phyloP scores from a whole-genome alignment of 805 yeast species.

The Saccharomyces mikatae region DNA sequence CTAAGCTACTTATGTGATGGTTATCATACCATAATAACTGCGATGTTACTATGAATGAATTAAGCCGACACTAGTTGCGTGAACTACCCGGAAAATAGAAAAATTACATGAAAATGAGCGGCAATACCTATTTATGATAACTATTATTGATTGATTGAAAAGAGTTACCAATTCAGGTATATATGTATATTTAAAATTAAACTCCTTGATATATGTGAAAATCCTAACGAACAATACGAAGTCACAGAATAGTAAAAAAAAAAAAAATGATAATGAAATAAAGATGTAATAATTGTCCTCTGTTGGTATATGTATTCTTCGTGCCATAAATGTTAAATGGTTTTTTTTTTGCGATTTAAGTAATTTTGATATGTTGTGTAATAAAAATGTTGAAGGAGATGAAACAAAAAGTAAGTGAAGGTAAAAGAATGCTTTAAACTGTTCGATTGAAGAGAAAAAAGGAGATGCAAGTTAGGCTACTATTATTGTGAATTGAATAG shows the following conservation, averaged over 20 bases:
- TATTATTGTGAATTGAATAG: constrained; percentile 1
- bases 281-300: neutral
- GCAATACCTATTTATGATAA: neutral
- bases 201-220: neutral
- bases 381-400: neutral
- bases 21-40: neutral
- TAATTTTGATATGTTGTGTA: neutral
- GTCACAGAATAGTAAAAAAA: neutral
- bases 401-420: neutral
- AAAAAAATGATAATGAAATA: neutral
- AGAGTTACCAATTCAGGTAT: neutral
- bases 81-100: neutral
- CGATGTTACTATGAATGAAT: neutral
- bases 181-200: neutral
- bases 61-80: neutral
- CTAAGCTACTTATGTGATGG: neutral
- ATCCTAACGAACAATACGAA: neutral
- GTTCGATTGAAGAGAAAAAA: neutral
- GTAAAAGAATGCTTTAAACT: neutral
- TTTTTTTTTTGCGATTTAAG: neutral
- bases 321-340: neutral
- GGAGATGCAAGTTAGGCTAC: neutral
- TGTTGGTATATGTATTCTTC: neutral
- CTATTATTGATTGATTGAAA: neutral
- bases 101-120: neutral